A percentile compares a stretch with the other conserved stretches of the same genome.
Evolutionary conservation across 2,329 filamentous ascomycete species (phyloP).

Genomic region (Fusarium lyarnte): DNA sequence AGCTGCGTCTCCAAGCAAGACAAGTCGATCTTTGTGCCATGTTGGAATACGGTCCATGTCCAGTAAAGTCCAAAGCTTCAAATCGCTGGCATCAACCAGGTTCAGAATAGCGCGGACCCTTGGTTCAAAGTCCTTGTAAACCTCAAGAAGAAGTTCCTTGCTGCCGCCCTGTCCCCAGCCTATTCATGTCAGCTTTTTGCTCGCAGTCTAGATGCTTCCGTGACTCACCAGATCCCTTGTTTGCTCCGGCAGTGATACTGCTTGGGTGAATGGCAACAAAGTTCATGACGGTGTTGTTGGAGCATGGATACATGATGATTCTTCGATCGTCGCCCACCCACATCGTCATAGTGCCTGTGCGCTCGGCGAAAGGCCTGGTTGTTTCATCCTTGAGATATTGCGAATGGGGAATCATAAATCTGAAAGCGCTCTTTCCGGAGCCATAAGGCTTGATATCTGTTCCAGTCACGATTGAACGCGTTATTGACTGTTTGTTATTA

Average conservation of each 20-base stretch:
- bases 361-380: conserved; percentile 21
- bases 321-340: conserved; percentile 55
- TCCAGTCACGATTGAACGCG: conserved; percentile 38
- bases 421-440: conserved; percentile 64
- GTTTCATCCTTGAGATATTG: conserved; percentile 45
- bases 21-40: conserved; percentile 65
- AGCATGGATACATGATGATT: conserved; percentile 59
- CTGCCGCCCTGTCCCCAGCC: conserved; percentile 53
- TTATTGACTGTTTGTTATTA: conserved; percentile 23
- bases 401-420: conserved; percentile 59
- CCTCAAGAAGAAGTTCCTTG: conserved; percentile 50
- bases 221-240: conserved; percentile 10
- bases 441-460: conserved; percentile 48
- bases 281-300: conserved; percentile 56
- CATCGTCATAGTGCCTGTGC: conserved; percentile 40
- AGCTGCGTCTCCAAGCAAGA: conserved; percentile 72
- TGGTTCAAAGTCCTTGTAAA: conserved; percentile 55
- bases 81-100: conserved; percentile 54
- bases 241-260: background rate
- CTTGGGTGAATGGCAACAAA: conserved; percentile 62
- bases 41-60: conserved; percentile 68
- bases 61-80: conserved; percentile 68
- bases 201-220: rapidly evolving
- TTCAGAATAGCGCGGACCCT: conserved; percentile 51
- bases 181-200: conserved; percentile 6